phyloP scores from a whole-genome alignment of 208 protist genomes.

The Zelonia costaricensis region DNA sequence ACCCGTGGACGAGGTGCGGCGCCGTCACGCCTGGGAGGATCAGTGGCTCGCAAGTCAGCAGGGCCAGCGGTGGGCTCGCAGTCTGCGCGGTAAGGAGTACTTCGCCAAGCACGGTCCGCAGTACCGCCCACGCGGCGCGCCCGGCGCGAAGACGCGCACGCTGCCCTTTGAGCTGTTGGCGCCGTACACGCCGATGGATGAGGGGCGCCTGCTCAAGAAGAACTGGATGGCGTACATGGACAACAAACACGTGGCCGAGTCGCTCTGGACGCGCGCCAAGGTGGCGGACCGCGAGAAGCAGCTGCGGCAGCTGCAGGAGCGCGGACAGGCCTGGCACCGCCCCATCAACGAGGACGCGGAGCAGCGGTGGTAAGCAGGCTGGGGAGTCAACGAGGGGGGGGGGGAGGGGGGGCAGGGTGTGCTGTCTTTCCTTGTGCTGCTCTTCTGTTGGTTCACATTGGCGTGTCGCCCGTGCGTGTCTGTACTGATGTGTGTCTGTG shows the following conservation, averaged over 20 bases:
- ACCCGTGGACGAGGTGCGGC: conserved; percentile 66
- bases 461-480: no score
- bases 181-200: conserved; percentile 92
- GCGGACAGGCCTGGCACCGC: conserved; percentile 87
- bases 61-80: conserved; percentile 68
- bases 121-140: conserved; percentile 77
- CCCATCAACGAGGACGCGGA: conserved; percentile 72
- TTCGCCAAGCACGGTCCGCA: conserved; percentile 68
- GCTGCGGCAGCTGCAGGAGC: conserved; percentile 74
- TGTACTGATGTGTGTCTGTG: background rate
- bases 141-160: conserved; percentile 72
- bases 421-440: background rate
- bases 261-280: conserved; percentile 83
- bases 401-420: background rate
- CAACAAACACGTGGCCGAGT: conserved; percentile 92
- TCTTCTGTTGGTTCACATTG: conserved; percentile 5
- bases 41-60: conserved; percentile 68
- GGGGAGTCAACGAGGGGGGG: no score
- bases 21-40: conserved; percentile 63
- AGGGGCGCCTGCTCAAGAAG: conserved; percentile 70
- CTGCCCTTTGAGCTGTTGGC: conserved; percentile 77
- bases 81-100: conserved; percentile 83
- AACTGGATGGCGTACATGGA: conserved; percentile 94
- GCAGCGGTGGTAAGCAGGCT: conserved; percentile 48
- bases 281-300: conserved; percentile 82